Percentiles rank a stretch among this genome's conserved stretches.
These are phyloP conservation scores for Cryptococcus sp. DNA, from an alignment of 1,284 basidiomycete species.

Conservation along the genomic window DNA sequence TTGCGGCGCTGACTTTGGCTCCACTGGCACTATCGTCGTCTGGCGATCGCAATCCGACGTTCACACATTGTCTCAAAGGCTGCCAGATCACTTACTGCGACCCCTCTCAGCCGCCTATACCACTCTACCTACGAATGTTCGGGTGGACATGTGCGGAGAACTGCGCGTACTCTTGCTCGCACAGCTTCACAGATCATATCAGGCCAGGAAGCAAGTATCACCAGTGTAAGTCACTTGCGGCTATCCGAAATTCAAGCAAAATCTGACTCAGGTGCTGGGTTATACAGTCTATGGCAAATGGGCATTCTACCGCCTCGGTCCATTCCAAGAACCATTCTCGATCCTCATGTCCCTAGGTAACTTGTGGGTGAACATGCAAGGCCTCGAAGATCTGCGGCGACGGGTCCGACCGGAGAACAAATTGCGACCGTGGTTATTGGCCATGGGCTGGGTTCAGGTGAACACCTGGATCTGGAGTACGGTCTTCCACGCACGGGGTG, in stretches of 20 bases:
- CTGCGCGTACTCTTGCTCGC: conserved; percentile 88
- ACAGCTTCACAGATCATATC: conserved; percentile 69
- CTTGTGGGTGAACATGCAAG: conserved; percentile 68
- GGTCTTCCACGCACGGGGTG: conserved; percentile 90
- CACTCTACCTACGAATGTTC: conserved; percentile 58
- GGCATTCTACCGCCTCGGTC: conserved; percentile 83
- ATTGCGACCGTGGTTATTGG: conserved; percentile 69
- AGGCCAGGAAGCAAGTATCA: conserved; percentile 57
- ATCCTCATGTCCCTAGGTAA: conserved; percentile 85
- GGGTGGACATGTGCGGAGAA: conserved; percentile 77
- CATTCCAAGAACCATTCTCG: conserved; percentile 92
- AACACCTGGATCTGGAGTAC: conserved; percentile 93
- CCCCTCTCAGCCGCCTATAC: conserved; percentile 47
- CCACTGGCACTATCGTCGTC: conserved; percentile 54
- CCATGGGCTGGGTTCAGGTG: conserved; percentile 71
- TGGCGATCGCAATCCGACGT: conserved; percentile 63
- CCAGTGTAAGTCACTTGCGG: conserved; percentile 59
- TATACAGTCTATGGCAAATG: conserved; percentile 80
- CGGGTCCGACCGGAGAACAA: conserved; percentile 63
- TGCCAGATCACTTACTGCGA: conserved; percentile 50
- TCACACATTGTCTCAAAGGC: conserved; percentile 59
- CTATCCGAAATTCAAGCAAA: background rate
- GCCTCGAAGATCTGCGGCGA: conserved; percentile 59
- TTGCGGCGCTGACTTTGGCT: conserved; percentile 13
- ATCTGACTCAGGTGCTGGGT: background rate